Evolutionary conservation across 2,329 filamentous ascomycete genomes (phyloP), one percentile per base, ranked within the genome.

Genomic region (Neonectria ditissima): DNA sequence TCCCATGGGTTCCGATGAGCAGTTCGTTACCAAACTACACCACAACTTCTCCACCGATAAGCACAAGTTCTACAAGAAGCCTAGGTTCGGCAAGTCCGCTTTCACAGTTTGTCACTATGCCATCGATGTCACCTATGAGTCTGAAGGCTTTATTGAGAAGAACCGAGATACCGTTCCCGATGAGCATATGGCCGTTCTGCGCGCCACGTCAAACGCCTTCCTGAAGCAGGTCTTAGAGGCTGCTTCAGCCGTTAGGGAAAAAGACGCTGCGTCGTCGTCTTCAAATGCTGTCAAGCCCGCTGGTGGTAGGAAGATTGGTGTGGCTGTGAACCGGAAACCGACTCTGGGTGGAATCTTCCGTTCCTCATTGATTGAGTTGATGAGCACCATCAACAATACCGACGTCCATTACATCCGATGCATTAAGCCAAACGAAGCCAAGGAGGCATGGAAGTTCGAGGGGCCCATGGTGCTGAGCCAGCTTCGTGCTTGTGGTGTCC

Each of bases 91-190:
- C 71, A 98, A 98, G 81, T 97, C 94, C 14, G 87, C 96, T 1
- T 99, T 99, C 82, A 98, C 96, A 8, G 94, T 99, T 67, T 98
- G 95, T 80, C 97, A 99, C 81, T 99, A 99, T 80, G 96, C 96
- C 55, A 86, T 99, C 60, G 96, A 99, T 75, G 96, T 99, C 72
- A 98, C 95, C 18, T 99, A 99, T 78, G 96, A 99, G 80, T 98
- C 95, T 2, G 96, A 99, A 73, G 96, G 96, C 50, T 99, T 99
- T 81, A 97, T 99, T 74, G 97, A 99, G 80, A 99, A 99, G 87
- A 99, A 99, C 80, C 90, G 96, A 79, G 96, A 99, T 79, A 99
- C 97, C 20, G 96, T 99, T 50, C 96, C 96, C 6, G 96, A 99
- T 76, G 96, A 99, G 82, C 96, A 98, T 77, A 92, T 99, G 90